phyloP scores from a whole-genome alignment of 352 stramenopile species.

The Aphanomyces invadans region DNA sequence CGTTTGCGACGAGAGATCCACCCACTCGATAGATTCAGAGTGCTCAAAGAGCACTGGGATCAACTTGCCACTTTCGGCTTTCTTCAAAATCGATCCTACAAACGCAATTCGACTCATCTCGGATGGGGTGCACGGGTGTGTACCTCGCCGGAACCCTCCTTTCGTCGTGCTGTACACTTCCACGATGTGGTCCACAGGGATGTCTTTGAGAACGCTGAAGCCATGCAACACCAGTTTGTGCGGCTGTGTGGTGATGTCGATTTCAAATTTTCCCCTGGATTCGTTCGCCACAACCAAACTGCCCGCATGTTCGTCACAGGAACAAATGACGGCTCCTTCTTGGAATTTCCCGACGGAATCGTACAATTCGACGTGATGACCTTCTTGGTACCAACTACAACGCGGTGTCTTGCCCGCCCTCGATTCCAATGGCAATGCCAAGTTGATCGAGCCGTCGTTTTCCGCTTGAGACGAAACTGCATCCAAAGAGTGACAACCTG shows the following conservation, averaged over 20 bases:
- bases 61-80: constrained; percentile 3
- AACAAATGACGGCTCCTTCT: constrained; percentile 14
- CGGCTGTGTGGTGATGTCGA: background rate
- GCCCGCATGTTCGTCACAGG: background rate
- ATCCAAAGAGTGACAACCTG: too few species aligned
- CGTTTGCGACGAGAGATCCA: constrained; percentile 15
- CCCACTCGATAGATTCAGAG: constrained; percentile 3
- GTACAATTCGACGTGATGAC: constrained; percentile 14
- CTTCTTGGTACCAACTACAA: constrained; percentile 13
- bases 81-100: constrained; percentile 17
- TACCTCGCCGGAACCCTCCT: constrained; percentile 16
- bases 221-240: constrained; percentile 23
- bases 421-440: background rate
- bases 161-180: constrained; percentile 14
- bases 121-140: background rate
- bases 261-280: constrained; percentile 8
- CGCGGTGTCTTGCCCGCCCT: background rate
- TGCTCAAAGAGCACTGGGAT: constrained; percentile 13
- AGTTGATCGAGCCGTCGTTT: background rate
- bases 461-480: background rate
- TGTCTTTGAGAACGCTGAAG: background rate
- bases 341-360: background rate
- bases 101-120: background rate
- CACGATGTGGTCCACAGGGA: constrained; percentile 8
- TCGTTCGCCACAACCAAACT: background rate